Conservation (phyloP, 176 grass and related monocot species). For the Hordeum vulgare region DNA sequence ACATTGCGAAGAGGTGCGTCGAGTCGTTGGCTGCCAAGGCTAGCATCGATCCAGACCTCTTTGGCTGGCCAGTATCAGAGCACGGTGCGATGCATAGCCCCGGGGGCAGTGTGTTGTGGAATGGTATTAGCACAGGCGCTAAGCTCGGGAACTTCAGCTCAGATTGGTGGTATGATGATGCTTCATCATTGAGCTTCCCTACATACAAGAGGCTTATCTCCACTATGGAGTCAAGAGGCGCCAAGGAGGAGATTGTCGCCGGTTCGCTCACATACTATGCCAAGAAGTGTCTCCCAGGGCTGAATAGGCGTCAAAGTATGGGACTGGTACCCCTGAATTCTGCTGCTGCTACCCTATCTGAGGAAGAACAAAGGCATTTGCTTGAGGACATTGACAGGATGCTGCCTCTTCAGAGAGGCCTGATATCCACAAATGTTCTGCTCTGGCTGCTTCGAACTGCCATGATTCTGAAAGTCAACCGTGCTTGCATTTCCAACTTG, state of each 20-base stretch:
- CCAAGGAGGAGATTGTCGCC: background rate
- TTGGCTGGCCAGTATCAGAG: conserved; percentile 23
- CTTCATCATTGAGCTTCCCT: conserved; percentile 25
- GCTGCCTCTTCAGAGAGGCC: conserved; percentile 27
- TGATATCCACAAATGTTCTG: conserved; percentile 18
- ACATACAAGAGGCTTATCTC: conserved; percentile 31
- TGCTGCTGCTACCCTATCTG: background rate
- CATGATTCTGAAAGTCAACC: conserved; percentile 32
- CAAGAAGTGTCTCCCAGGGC: conserved; percentile 23
- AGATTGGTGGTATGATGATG: conserved; percentile 40
- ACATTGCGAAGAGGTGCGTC: conserved; percentile 28
- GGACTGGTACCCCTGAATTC: background rate
- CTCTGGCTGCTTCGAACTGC: conserved; percentile 37
- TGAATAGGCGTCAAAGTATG: conserved; percentile 21
- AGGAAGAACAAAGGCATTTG: conserved; percentile 30
- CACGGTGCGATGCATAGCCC: conserved; percentile 27
- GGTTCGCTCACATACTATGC: conserved; percentile 29
- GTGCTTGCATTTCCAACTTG: conserved; percentile 32
- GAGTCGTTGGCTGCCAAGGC: conserved; percentile 29
- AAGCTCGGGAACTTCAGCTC: conserved; percentile 19
- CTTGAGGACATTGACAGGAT: conserved; percentile 35
- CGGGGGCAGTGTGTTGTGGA: conserved; percentile 26
- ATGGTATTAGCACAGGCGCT: conserved; percentile 25
- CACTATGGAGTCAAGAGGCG: conserved; percentile 2
- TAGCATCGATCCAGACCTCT: conserved; percentile 18